phyloP scores from a whole-genome alignment of 2,329 filamentous ascomycete genomes.

The Talaromyces sp. region DNA sequence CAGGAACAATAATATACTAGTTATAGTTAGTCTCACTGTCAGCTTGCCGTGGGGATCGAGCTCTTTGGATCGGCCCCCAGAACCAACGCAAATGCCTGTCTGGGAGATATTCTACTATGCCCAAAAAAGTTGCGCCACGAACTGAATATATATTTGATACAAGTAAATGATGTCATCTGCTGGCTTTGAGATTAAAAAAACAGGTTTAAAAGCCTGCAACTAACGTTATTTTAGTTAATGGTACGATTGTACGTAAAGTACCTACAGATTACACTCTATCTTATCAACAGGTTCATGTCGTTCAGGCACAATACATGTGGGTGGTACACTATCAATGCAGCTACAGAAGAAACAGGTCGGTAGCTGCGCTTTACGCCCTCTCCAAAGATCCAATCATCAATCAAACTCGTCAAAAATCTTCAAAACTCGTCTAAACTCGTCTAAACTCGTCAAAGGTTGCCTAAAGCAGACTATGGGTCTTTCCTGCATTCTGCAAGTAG shows the following conservation, averaged over 20 bases:
- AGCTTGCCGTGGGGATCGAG: background rate
- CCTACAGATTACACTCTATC: no score
- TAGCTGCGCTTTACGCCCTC: background rate
- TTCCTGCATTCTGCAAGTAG: background rate
- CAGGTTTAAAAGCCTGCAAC: background rate
- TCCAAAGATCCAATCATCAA: no score
- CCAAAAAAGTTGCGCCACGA: background rate
- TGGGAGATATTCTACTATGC: background rate
- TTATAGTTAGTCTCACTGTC: background rate
- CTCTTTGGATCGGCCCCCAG: background rate
- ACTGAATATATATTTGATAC: background rate
- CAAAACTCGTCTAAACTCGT: background rate
- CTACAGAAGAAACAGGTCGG: background rate
- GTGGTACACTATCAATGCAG: background rate
- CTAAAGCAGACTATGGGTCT: background rate
- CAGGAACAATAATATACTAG: background rate
- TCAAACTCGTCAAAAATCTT: no score
- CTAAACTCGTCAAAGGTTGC: background rate
- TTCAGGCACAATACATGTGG: background rate
- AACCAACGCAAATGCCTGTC: background rate
- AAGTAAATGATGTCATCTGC: background rate
- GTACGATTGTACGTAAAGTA: background rate
- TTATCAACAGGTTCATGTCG: no score
- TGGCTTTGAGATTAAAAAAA: background rate
- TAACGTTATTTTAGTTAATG: background rate